Evolutionary conservation across 2,329 filamentous ascomycete species (phyloP).

Genomic region (Pseudogymnoascus sp.): DNA sequence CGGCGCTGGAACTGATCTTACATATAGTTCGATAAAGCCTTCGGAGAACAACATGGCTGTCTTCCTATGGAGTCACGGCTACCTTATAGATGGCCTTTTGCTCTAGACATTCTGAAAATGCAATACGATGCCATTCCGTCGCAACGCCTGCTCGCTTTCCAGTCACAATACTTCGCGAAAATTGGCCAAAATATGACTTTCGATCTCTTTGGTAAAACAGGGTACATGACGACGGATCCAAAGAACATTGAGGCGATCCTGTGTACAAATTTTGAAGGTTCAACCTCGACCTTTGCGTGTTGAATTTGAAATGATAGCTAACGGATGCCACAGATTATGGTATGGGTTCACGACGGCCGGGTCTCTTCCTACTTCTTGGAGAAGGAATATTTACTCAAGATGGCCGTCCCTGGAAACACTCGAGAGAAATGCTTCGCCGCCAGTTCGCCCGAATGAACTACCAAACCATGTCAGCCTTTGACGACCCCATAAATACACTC

Average conservation of each 20-base stretch:
- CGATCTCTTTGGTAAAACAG: background rate
- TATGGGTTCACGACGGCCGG: background rate
- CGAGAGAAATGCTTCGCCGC: background rate
- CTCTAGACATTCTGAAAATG: constrained; percentile 4
- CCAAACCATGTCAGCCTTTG: background rate
- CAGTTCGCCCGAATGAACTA: background rate
- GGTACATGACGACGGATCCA: background rate
- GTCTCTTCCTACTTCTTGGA: background rate
- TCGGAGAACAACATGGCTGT: constrained; percentile 10
- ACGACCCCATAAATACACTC: background rate
- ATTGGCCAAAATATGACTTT: constrained; percentile 7
- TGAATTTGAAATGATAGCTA: background rate
- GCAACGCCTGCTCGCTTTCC: background rate
- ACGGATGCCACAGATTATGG: background rate
- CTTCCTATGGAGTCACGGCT: constrained; percentile 10
- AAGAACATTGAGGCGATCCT: background rate
- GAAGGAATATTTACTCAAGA: background rate
- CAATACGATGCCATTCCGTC: constrained; percentile 3
- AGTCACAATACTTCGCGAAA: constrained; percentile 9
- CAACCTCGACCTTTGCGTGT: background rate
- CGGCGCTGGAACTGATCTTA: background rate
- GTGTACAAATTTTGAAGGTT: background rate
- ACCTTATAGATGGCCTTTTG: constrained; percentile 7
- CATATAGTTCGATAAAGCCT: background rate
- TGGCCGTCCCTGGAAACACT: background rate